These are phyloP conservation scores for Alternaria arbusti DNA, from an alignment of 2,329 filamentous ascomycete genomes.

Conservation along the genomic window DNA sequence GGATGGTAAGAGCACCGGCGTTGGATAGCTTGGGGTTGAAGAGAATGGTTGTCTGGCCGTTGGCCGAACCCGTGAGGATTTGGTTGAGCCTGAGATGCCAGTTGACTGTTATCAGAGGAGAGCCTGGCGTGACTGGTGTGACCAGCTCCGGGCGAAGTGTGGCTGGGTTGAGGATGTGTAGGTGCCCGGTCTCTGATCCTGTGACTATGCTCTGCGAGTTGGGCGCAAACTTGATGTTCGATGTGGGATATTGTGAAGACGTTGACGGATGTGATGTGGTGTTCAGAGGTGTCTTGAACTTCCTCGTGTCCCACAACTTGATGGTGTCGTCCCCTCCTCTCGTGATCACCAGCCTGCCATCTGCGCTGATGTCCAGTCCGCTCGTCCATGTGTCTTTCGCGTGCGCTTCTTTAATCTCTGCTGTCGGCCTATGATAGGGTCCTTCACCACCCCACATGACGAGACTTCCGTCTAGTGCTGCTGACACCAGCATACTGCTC, in stretches of 20 bases:
- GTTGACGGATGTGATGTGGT: slow-evolving; percentile 80
- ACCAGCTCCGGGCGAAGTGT: slow-evolving; percentile 84
- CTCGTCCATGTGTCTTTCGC: slow-evolving; percentile 85
- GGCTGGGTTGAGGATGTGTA: slow-evolving; percentile 92
- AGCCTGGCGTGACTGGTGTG: slow-evolving; percentile 86
- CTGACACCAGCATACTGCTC: slow-evolving; percentile 77
- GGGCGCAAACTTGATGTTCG: slow-evolving; percentile 89
- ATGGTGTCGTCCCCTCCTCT: slow-evolving; percentile 90
- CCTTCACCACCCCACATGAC: slow-evolving; percentile 93
- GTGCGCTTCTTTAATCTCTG: slow-evolving; percentile 85
- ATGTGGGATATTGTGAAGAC: slow-evolving; percentile 80
- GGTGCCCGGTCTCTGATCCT: slow-evolving; percentile 81
- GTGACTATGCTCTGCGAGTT: slow-evolving; percentile 85
- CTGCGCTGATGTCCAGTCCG: slow-evolving; percentile 86
- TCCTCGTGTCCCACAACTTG: slow-evolving; percentile 96
- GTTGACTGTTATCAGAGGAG: slow-evolving; percentile 79
- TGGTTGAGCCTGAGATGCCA: slow-evolving; percentile 98
- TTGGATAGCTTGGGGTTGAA: slow-evolving; percentile 86
- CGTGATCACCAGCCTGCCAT: slow-evolving; percentile 89
- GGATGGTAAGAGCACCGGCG: slow-evolving; percentile 83
- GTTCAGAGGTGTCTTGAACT: slow-evolving; percentile 89
- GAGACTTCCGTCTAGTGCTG: slow-evolving; percentile 86
- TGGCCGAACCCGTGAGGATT: slow-evolving; percentile 91
- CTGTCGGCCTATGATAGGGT: slow-evolving; percentile 80
- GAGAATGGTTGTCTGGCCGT: slow-evolving; percentile 85